Conservation (phyloP, 2,329 filamentous ascomycete species). For the Hymenoscyphus scutula region DNA sequence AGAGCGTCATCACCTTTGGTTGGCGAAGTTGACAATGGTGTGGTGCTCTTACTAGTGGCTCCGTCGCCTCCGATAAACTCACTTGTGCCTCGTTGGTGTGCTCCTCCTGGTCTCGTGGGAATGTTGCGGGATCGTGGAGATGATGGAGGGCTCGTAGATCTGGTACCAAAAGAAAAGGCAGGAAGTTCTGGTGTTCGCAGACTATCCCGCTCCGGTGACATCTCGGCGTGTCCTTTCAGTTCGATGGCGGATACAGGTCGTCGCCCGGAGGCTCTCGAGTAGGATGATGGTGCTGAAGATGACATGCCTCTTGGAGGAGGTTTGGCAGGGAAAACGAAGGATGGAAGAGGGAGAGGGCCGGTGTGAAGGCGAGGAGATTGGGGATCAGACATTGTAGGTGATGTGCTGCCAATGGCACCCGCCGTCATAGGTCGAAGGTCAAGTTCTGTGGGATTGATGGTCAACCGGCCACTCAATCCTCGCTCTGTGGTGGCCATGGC, state of each 20-base stretch:
- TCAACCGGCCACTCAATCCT: slow-evolving; percentile 11
- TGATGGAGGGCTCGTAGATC: slow-evolving; percentile 28
- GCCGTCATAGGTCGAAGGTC: slow-evolving; percentile 13
- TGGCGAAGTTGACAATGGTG: slow-evolving; percentile 65
- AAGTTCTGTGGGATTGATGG: slow-evolving; percentile 5
- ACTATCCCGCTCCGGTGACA: slow-evolving; percentile 4
- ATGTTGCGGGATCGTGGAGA: slow-evolving; percentile 47
- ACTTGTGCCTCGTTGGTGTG: slow-evolving; percentile 74
- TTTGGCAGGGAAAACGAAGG: slow-evolving; percentile 58
- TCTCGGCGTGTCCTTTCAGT: slow-evolving; percentile 16
- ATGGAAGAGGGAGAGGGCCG: slow-evolving; percentile 57
- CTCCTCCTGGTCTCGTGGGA: slow-evolving; percentile 52
- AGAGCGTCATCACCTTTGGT: slow-evolving; percentile 62
- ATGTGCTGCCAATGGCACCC: slow-evolving; percentile 8
- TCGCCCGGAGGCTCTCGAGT: slow-evolving; percentile 48
- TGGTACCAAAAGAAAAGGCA: slow-evolving; percentile 35
- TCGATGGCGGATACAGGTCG: slow-evolving; percentile 48
- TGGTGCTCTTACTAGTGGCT: slow-evolving; percentile 38
- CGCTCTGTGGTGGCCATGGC: slow-evolving; percentile 24
- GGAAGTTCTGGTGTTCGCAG: slow-evolving; percentile 32
- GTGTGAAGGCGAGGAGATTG: slow-evolving; percentile 18
- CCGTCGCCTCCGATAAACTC: slow-evolving; percentile 78
- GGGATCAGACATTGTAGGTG: slow-evolving; percentile 9
- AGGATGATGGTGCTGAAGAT: slow-evolving; percentile 47
- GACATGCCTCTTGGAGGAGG: slow-evolving; percentile 45